Evolutionary conservation across 148 eudicot species (phyloP).

Genomic region (Mesembryanthemum crystallinum): DNA sequence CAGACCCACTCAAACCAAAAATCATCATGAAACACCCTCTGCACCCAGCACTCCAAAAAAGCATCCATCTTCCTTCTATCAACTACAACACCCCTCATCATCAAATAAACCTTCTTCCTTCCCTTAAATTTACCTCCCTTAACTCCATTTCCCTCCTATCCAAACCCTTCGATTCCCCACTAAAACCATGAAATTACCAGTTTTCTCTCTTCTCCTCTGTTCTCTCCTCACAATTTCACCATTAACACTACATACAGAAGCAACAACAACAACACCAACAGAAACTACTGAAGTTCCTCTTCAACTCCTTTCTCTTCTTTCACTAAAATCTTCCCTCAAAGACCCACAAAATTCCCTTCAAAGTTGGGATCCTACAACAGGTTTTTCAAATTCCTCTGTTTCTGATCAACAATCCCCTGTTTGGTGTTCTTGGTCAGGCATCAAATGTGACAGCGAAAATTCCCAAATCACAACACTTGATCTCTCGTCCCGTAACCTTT

Average conservation of each 20-base stretch:
- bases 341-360: constrained; percentile 64
- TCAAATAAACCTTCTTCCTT: constrained; percentile 32
- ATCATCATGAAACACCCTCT: constrained; percentile 65
- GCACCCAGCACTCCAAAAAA: constrained; percentile 63
- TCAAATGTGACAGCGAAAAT: constrained; percentile 45
- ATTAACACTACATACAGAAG: not conserved
- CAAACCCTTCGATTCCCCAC: not conserved
- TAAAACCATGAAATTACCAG: constrained; percentile 41
- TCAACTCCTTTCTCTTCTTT: constrained; percentile 48
- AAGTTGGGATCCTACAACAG: constrained; percentile 55
- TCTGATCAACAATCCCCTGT: constrained; percentile 26
- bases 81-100: not conserved
- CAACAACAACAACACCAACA: not conserved
- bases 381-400: constrained; percentile 26
- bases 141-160: constrained; percentile 25
- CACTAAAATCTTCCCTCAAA: constrained; percentile 59
- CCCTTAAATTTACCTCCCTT: constrained; percentile 52
- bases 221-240: constrained; percentile 12
- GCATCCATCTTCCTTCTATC: constrained; percentile 29
- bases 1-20: constrained; percentile 48
- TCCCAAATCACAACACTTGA: constrained; percentile 47
- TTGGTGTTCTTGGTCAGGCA: constrained; percentile 84
- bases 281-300: constrained; percentile 27
- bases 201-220: constrained; percentile 22
- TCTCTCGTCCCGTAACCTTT: constrained; percentile 61